Evolutionary conservation across 306 rosid species (phyloP), one percentile per base, ranked within the genome.

Genomic region (Echinosophora koreensis): DNA sequence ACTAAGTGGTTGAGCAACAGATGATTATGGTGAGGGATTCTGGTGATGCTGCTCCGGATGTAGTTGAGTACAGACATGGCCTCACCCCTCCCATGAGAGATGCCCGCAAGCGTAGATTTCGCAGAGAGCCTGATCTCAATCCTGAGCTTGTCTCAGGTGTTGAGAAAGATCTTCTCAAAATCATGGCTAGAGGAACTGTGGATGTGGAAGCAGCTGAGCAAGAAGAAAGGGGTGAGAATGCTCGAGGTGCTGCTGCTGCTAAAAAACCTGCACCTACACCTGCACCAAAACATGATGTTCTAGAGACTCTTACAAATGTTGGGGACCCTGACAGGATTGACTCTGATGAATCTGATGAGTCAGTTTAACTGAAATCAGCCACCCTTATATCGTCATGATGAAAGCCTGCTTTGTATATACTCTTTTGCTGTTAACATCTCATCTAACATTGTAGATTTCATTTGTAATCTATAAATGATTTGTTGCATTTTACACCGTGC

Each of bases 21-120:
- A 82, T 82, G 82, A 82, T 82, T 77, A 82, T 71, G 85, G 78
- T 82, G 74, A 65, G 85, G 75, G 85, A 82, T 63, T 46, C 79
- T 57, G 85, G 65, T 55, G 85, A 82, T 44, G 65, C 82, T 70
- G 82, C 82, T 46, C 85, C 85, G 22, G 22, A 22, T 22, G 22
- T 22, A 22, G 22, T 22, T 22, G 22, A 92, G 87, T 89, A 81
- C 77, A 90, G 93, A 78, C 99, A 92, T 65, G 99, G 97, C 64
- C 92, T 95, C 79, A 89, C 99, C 49, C 99, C 97, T 72, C 97
- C 99, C 15, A 90, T 86, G 97, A 91, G 96, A 86, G 99, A 92
- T 80, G 99, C 97, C 30, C 90, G 97, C 65, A 92, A 90, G 80
- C 91, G 97, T n/a, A 84, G 92, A 83, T 95, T 95, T 18, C 93